A percentile compares a stretch with the other conserved stretches of the same genome.
phyloP scores from a whole-genome alignment of 768 basidiomycete species.

The Pleurotus platypus region DNA sequence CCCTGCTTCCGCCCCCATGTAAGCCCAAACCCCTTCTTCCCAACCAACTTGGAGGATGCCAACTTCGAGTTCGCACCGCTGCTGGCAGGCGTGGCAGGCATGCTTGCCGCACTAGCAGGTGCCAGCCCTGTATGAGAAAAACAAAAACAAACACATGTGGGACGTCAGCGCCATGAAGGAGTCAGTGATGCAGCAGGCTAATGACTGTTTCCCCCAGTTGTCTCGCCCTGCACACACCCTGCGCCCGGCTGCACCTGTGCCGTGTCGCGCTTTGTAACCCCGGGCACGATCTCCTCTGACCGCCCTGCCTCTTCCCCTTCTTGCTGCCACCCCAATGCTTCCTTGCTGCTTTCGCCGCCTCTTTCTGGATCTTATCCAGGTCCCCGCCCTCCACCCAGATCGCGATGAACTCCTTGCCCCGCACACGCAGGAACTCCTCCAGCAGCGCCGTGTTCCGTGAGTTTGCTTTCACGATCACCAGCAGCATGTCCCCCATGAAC shows the following conservation, averaged over 20 bases:
- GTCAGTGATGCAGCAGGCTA: neutral
- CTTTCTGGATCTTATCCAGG: slow-evolving; percentile 7
- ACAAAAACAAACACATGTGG: neutral
- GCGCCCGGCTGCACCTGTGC: slow-evolving; percentile 54
- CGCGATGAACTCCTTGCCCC: slow-evolving; percentile 72
- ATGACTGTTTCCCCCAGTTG: slow-evolving; percentile 5
- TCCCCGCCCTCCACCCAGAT: slow-evolving; percentile 31
- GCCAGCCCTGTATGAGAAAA: neutral
- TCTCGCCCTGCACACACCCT: slow-evolving; percentile 36
- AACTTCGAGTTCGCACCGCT: neutral
- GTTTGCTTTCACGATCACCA: slow-evolving; percentile 87
- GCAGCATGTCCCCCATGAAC: slow-evolving; percentile 66
- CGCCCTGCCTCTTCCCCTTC: slow-evolving; percentile 22
- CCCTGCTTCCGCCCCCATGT: neutral
- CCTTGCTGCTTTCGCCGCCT: slow-evolving; percentile 5
- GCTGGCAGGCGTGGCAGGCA: neutral
- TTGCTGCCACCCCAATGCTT: slow-evolving; percentile 4
- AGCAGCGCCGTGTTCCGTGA: slow-evolving; percentile 83
- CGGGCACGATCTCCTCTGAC: slow-evolving; percentile 12
- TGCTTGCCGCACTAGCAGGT: neutral
- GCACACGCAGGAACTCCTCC: slow-evolving; percentile 77
- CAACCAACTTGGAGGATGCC: neutral
- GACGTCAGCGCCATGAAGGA: neutral
- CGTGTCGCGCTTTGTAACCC: slow-evolving; percentile 28
- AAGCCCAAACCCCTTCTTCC: neutral